phyloP scores from a whole-genome alignment of 192 early-diverging fungal species.

The Dimargaris cristalligena region DNA sequence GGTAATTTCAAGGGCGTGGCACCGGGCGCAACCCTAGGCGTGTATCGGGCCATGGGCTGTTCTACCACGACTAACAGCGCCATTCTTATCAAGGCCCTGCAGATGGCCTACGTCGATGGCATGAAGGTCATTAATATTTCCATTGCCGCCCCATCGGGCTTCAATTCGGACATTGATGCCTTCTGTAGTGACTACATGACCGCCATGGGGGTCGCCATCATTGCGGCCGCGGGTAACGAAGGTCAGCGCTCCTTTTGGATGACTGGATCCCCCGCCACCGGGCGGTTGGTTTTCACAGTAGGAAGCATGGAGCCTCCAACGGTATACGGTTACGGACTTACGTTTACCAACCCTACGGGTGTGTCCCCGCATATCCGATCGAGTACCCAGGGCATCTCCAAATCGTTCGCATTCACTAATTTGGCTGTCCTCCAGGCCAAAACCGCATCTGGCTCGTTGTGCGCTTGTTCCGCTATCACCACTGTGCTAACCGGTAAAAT shows the following conservation, averaged over 20 bases:
- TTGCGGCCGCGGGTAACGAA: conserved; percentile 46
- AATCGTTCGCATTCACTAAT: conserved; percentile 6
- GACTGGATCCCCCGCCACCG: conserved; percentile 38
- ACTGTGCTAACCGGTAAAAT: conserved; percentile 28
- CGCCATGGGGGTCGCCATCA: conserved; percentile 25
- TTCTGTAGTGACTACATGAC: conserved; percentile 34
- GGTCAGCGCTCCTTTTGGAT: conserved; percentile 44
- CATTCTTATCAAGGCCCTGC: conserved; percentile 59
- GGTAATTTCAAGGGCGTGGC: conserved; percentile 57
- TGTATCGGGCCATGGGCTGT: conserved; percentile 74
- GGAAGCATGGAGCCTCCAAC: conserved; percentile 34
- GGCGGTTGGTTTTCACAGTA: conserved; percentile 33
- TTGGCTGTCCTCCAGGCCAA: conserved; percentile 24
- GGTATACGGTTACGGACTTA: conserved; percentile 17
- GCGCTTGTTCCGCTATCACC: conserved; percentile 34
- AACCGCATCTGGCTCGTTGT: conserved; percentile 26
- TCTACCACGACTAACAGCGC: conserved; percentile 42
- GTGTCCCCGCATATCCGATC: conserved; percentile 12
- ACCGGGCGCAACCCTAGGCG: conserved; percentile 58
- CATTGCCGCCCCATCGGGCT: conserved; percentile 47
- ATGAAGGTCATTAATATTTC: conserved; percentile 76
- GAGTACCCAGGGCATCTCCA: conserved; percentile 1
- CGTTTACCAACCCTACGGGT: conserved; percentile 16
- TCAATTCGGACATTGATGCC: conserved; percentile 42
- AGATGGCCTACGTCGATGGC: conserved; percentile 45